Conservation (phyloP, 805 yeast species). For the Nakazawaea ernobii region DNA sequence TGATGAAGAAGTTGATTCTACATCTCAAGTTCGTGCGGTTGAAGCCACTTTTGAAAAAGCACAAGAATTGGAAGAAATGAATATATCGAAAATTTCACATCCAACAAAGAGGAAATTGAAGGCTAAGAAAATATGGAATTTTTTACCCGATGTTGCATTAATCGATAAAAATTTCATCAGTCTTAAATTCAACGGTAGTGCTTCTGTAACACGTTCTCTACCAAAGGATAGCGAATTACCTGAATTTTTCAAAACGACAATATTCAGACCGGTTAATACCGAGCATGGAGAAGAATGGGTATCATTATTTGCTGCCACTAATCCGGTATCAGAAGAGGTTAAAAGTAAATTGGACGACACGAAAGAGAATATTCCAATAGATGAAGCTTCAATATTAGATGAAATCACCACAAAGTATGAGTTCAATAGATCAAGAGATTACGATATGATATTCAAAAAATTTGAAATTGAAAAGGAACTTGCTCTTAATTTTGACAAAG, state of each 20-base stretch:
- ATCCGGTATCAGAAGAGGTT: constrained; percentile 25
- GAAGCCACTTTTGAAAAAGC: constrained; percentile 74
- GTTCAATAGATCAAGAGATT: constrained; percentile 68
- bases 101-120: constrained; percentile 70
- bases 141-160: constrained; percentile 88
- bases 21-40: constrained; percentile 57
- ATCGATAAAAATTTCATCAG: constrained; percentile 71
- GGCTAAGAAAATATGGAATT: constrained; percentile 74
- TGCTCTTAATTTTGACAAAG: constrained; percentile 55
- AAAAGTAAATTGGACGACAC: constrained; percentile 39
- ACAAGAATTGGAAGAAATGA: constrained; percentile 33
- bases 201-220: constrained; percentile 38
- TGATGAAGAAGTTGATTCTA: constrained; percentile 44
- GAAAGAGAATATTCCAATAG: constrained; percentile 39
- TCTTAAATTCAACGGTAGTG: constrained; percentile 57
- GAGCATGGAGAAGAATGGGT: constrained; percentile 74
- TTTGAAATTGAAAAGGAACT: constrained; percentile 54
- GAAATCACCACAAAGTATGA: constrained; percentile 41
- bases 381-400: constrained; percentile 32
- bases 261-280: constrained; percentile 69
- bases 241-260: constrained; percentile 37
- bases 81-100: constrained; percentile 50
- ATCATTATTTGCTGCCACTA: constrained; percentile 53
- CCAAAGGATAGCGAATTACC: constrained; percentile 29
- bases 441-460: constrained; percentile 58